Evolutionary conservation across 1,284 basidiomycete species (phyloP), one percentile per base, ranked within the genome.

Genomic region (Somion occarium): DNA sequence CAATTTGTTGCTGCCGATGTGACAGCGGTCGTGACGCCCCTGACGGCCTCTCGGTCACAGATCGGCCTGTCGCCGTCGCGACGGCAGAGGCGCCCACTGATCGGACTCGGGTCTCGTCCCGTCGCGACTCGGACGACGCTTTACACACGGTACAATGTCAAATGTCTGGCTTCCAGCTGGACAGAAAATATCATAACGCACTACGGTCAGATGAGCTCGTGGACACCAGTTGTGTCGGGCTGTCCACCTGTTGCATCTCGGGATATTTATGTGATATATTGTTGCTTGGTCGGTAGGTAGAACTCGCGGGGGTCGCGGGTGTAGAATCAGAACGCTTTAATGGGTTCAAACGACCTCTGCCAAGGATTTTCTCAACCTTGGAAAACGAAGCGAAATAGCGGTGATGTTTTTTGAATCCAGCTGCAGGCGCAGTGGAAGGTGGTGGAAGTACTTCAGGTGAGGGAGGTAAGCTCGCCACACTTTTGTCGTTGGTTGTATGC

Each of bases 361-460:
- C 70, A 1, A 72, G 58, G 19, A 69, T 62, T 49, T 63, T 70
- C 42, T 71, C 70, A 24, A 70, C 66, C 59, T 65, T 70, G 53
- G 65, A 61, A 49, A 70, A 57, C 23, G 61, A 59, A 5, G 60
- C 56, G 50, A 62, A 53, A 38, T 58, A 59, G 27, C 61, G 65
- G 25, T 49, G 49, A 38, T 52, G 55, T 18, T 34, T 34, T 15
- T 34, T 34, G 30, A 34, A 34, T 34, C 7, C 7, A 37, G 46
- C 34, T 54, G 49, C 43, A 52, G 5, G 53, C 49, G 37, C 11
- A 34, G 24, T 9, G 45, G 43, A 15, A 13, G 48, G 9, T n/a
- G n/a, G n/a, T 3, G n/a, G 23, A 15, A 13, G 24, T 13, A 5
- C 37, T 13, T 2, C 20, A 13, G 52, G 48, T 0, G 56, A 54